Base-by-base conservation (phyloP, 2,329 filamentous ascomycete genomes). In the Stagonosporopsis cucurbitacearum region DNA sequence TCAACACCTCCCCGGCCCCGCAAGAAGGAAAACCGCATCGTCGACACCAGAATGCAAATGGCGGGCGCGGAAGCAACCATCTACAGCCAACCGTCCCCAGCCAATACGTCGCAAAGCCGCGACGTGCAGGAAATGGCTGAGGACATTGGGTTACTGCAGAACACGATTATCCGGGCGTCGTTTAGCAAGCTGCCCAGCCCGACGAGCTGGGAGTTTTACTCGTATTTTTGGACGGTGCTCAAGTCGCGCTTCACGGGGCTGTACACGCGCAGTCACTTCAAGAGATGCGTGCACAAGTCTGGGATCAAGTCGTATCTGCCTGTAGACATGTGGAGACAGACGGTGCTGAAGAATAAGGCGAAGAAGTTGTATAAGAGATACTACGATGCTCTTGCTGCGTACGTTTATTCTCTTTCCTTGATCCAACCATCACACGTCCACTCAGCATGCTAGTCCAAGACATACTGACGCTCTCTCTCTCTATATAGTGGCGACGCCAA, bases 301-400 rank as follows among this genome's bases (percentile, higher is more conserved):
- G 61, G 63, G 23, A 54, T 58, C 36, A 17, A 33, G 15, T 45
- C 39, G 15, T 66, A 46, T 23, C 17, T 62, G 23, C 63, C 65
- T 3, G 40, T 65, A 8, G 65, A 67, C 26, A 37, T 41, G 4
- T 48, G 50, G 25, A 56, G 63, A 28, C 52, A 59, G 32, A 35
- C 22, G 17, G 28, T 57, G 23, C 41, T 64, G 32, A 61, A 60
- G 36, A 26, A 35, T 13, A 32, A 81, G 1, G 88, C 86, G 28
- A 81, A 84, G 64, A 80, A 78, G 19, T 77, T 89, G 66, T 87
- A 91, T 72, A 76, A 78, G 48, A 76, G 83, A 61, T 84, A 90
- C 80, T 85, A 86, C 64, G 79, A 81, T 54, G 84, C 84, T 4
- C 82, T 89, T 45, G 88, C 88, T 23, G 55, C 37, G 64, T 68